Evolutionary conservation across 1,284 basidiomycete genomes (phyloP), one percentile per base, ranked within the genome.

Genomic region (Golubevia pallescens): DNA sequence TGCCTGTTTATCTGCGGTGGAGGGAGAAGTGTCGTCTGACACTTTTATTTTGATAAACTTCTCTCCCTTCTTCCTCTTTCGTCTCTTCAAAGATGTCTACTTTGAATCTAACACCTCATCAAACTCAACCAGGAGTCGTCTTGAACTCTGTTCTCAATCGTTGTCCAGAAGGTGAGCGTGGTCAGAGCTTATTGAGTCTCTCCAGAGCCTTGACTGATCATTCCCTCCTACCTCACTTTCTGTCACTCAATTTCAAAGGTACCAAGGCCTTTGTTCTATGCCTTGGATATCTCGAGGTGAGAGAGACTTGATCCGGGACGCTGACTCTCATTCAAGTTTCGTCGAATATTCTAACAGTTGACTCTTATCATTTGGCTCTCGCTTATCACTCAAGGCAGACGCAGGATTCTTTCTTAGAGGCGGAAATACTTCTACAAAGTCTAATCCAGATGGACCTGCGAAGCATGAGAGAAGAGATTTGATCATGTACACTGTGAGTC

Each of bases 331-430:
- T 19, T 53, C 16, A 16, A 16, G 51, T 19, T 19, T 19, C 51
- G 1, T 19, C 51, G 16, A 16, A 53, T 53, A 16, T 19, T 19
- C 51, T 53, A 19, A 53, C 51, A 19, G 51, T 19, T 53, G 51
- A 53, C 51, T 53, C 16, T 53, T 16, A 53, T 53, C 16, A 19
- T 53, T 53, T 53, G 16, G 16, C 19, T 53, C 19, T 53, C 51
- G 51, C 1, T n/a, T n/a, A n/a, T n/a, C n/a, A n/a, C n/a, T n/a
- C n/a, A n/a, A n/a, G n/a, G n/a, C 71, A 21, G 80, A 81, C 56
- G 78, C 80, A 20, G 81, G 75, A 16, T 84, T 74, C 70, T 68
- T 83, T 63, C 63, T 78, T 19, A 72, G 81, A 1, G 81, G 81
- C 21, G 79, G 60, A 32, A 84, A 84, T 61, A 63, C 55, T n/a